Base-by-base conservation (phyloP, 1,284 basidiomycete genomes). In the Takashimella tepidaria region DNA sequence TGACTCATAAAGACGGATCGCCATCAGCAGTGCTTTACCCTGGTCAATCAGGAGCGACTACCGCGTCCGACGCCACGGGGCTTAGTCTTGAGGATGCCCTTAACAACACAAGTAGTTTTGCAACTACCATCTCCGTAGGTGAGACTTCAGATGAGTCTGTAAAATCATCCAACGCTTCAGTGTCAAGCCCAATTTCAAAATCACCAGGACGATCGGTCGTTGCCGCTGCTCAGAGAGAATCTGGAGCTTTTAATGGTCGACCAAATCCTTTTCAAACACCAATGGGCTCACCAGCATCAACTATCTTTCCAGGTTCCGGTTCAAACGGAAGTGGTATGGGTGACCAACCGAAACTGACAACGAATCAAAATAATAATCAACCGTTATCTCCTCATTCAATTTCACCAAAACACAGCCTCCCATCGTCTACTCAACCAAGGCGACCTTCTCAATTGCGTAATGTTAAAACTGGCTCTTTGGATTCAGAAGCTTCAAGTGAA, bases 381-480 rank as follows among this genome's bases (percentile, higher is more conserved):
- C 70, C 72, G 6, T 65, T 67, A 2, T 72, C 68, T 3, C 69
- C 70, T 0, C 68, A 67, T 23, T 62, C 62, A 4, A 53, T 67
- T 10, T 62, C 63, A 2, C 66, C 71, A 4, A 69, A 67, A 52
- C 62, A 63, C 43, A 54, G 4, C 52, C 59, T 23, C 27, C 51
- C n/a, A 23, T 26, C 2, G 58, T 54, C 16, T 49, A 68, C 50
- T 24, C 67, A 67, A 37, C 73, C 74, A 4, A 62, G 75, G 10
- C 63, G 75, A 6, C 74, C 75, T 2, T 74, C 72, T 3, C 72
- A 74, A 43, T 57, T 77, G 1, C 61, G 73, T 4, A 73, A 74
- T 48, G 64, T 75, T 45, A 72, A 71, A 51, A 66, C 66, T 45
- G 65, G 65, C 22, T 68, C 67, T 8, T 42, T 64, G 4, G 68